Percentiles rank a stretch among this genome's conserved stretches.
Conservation (phyloP, 495 filamentous ascomycete genomes). For the Penicillium ucsense region DNA sequence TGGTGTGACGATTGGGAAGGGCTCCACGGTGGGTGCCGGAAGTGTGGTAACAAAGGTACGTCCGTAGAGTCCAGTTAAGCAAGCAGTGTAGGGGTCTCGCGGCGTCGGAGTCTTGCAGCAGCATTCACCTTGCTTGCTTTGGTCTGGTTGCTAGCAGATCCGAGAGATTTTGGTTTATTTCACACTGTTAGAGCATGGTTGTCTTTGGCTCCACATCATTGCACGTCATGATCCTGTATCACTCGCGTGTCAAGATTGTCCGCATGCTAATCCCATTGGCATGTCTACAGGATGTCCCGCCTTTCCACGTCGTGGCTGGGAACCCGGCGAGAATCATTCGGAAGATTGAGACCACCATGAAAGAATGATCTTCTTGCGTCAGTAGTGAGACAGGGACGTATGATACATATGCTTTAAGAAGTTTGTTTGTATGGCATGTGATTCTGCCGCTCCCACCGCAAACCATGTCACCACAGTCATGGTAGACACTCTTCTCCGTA, state of each 20-base stretch:
- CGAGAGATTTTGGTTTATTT: too few species aligned
- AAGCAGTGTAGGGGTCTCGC: too few species aligned
- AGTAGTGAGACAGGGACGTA: not conserved
- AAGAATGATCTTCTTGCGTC: not conserved
- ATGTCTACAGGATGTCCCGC: conserved; percentile 45
- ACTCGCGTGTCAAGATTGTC: too few species aligned
- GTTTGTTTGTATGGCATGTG: too few species aligned
- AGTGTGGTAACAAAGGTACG: conserved; percentile 83
- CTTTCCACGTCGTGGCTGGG: conserved; percentile 53
- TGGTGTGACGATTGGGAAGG: conserved; percentile 73
- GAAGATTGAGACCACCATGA: conserved; percentile 39
- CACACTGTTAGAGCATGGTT: too few species aligned
- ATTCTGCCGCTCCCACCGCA: too few species aligned
- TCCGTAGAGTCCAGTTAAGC: not conserved
- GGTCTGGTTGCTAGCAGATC: too few species aligned
- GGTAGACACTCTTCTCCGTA: too few species aligned
- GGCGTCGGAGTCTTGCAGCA: not conserved
- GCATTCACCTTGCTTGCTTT: too few species aligned
- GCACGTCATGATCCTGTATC: too few species aligned
- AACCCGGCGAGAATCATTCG: conserved; percentile 57
- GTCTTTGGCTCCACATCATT: too few species aligned
- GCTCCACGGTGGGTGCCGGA: conserved; percentile 71
- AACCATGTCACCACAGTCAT: too few species aligned
- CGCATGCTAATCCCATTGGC: not conserved
- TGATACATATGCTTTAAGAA: not conserved